These are phyloP conservation scores for Xerophyta viscosa DNA, from an alignment of 106 monocot genomes.

Conservation along the genomic window DNA sequence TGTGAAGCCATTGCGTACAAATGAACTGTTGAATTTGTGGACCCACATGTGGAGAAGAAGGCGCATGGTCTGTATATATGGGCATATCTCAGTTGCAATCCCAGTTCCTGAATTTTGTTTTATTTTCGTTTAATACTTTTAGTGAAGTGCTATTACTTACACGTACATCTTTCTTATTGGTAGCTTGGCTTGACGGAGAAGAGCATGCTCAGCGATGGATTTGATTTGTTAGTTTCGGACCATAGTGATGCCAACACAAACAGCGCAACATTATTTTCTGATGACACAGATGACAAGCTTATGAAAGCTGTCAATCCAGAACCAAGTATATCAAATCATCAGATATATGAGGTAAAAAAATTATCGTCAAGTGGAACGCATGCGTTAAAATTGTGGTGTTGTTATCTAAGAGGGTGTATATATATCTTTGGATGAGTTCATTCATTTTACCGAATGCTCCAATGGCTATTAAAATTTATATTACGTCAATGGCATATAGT, in stretches of 20 bases:
- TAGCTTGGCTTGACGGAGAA: conserved; percentile 59
- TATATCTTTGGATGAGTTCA: too few relatives aligned
- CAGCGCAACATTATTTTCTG: conserved; percentile 41
- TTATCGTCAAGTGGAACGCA: too few relatives aligned
- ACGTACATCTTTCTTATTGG: conserved; percentile 7
- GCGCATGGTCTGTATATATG: conserved; percentile 56
- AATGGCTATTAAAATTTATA: too few relatives aligned
- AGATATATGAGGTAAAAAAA: conserved; percentile 31
- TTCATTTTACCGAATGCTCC: too few relatives aligned
- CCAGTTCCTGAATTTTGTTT: background rate
- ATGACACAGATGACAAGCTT: conserved; percentile 48
- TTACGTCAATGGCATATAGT: too few relatives aligned
- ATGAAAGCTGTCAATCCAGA: conserved; percentile 17
- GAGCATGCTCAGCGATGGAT: conserved; percentile 39
- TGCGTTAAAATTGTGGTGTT: too few relatives aligned
- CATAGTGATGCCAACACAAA: conserved; percentile 65
- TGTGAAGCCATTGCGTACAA: conserved; percentile 64
- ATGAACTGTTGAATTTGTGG: conserved; percentile 68
- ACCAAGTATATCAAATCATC: conserved; percentile 15
- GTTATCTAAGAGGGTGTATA: too few relatives aligned
- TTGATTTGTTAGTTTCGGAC: conserved; percentile 39
- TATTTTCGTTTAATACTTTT: too few relatives aligned
- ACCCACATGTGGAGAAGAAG: conserved; percentile 72
- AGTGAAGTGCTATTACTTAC: too few relatives aligned
- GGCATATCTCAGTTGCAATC: too few relatives aligned